Base-by-base conservation (phyloP, 306 rosid species). In the Adenanthera pavonina region DNA sequence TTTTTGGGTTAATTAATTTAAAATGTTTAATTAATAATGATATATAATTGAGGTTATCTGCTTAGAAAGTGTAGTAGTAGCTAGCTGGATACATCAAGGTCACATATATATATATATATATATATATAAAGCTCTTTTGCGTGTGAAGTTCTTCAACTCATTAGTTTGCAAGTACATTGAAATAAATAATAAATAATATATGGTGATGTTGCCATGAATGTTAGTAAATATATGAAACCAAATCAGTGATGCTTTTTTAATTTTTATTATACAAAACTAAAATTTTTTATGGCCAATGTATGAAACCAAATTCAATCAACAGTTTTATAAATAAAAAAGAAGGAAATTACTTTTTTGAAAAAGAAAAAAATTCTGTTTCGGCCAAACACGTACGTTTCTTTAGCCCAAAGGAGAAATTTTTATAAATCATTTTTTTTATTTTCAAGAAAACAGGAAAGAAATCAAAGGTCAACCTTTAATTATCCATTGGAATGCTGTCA, bases 31-130 rank as follows among this genome's bases (percentile, higher is more conserved):
- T 16, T 52, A 61, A 69, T 84, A 69, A 19, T 38, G 40, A 67
- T 67, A 65, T 17, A 40, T 48, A 69, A 72, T 75, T 79, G 48
- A 74, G 60, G 69, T 51, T 71, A 71, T 61, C 70, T 34, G 38
- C 66, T 77, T 72, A 38, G 65, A 87, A 87, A 61, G 15, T 81
- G 72, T 69, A 74, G 71, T 81, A 73, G 64, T 67, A 83, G 80
- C 67, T 80, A 82, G 85, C 53, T 43, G 73, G 73, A 66, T 66
- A 66, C 41, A 76, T 72, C 69, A 76, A 54, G 77, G 62, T 77
- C 49, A 74, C 60, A 81, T 59, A 65, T 40, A 33, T n/a, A n/a
- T 20, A 57, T 20, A 57, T 17, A 56, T 56, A 7, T 56, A 8
- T 51, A 51, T 53, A 2, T 47, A 47, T 47, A 12, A 61, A 46